Base-by-base conservation (phyloP, 2,329 filamentous ascomycete species). In the Niveomyces coronatus region DNA sequence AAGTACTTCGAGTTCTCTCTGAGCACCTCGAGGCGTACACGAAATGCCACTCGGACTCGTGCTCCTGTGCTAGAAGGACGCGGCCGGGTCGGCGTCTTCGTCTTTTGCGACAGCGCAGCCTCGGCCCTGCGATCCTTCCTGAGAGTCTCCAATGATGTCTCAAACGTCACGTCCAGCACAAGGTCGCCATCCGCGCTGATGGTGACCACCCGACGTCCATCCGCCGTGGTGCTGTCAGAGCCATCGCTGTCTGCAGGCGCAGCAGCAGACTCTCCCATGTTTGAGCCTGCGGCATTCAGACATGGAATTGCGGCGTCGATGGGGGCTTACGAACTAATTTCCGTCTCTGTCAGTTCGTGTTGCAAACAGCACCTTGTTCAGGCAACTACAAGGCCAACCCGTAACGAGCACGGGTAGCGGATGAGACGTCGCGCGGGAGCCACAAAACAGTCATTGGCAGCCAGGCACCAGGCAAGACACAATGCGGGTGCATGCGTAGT, bases 1-100 rank as follows among this genome's bases (percentile, higher is more conserved):
- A 87, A 87, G 56, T 85, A 87, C 40, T 71, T 72, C 5, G 82
- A 86, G 44, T 74, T 67, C 44, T 64, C 64, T 55, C 68, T 73
- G 23, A 87, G 63, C 1, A 61, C 61, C 10, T 61, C 61, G 2
- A 78, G 60, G 35, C 70, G 67, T 30, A 83, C 79, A 18, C 81
- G 70, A 50, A 79, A 86, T 10, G 66, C 62, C 23, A 66, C 53
- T 16, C 60, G 57, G 20, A 64, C 49, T 34, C 47, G 58, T 32
- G 62, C 52, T 45, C 62, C 64, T 15, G 58, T 10, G 15, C n/a
- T 47, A 5, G 50, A 44, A 7, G 58, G 55, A 31, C 49, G 52
- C 18, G 52, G 47, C 15, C 46, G 40, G 18, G 48, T 47, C 22
- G 50, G 45, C 16, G 44, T 39, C 15, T 50, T 48, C 13, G 51